Evolutionary conservation across 73 alveolate species (phyloP), one percentile per base, ranked within the genome.

Genomic region (Blepharisma stoltei): DNA sequence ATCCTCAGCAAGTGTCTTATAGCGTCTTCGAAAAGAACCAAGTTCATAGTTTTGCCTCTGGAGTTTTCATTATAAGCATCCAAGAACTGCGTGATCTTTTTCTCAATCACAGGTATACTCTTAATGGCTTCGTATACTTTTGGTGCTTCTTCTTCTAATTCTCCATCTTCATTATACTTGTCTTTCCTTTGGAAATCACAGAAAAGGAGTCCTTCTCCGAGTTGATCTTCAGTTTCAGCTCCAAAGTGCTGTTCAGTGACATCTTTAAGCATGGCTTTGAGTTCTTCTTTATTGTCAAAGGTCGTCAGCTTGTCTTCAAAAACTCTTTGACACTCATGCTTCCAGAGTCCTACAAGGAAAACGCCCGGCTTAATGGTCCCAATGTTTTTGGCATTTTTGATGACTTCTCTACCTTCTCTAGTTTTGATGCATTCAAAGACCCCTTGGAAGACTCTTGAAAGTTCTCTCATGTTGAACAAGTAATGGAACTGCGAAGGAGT

Each of bases 401-500:
- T 94, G 41, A 95, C 97, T 46, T 80, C 91, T 86, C 90, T 91
- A 77, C 94, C 75, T 5, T 71, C 81, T 80, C 46, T 14, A 20
- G 73, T 69, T 43, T 69, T 44, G 1, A 46, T 53, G 55, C 89
- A 80, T 68, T 78, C 83, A 76, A 90, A 86, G 67, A 98, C 90
- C 52, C 99, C 99, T 87, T 97, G 97, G 98, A 98, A 98, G 48
- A 98, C 98, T 80, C 99, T 92, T 38, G 99, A 93, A 52, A 98
- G 90, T 85, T 97, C 99, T 81, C 99, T 92, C 98, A 97, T 97
- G 88, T 98, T 98, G 94, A 96, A 98, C 83, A 97, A 86, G 87
- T 98, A 98, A 87, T 98, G 99, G 99, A 98, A 98, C 88, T 97
- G 97, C 54, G 97, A 92, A 4, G 99, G 99, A 46, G 99, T 97